These are phyloP conservation scores for Pseudogymnoascus verrucosus DNA, from an alignment of 2,329 filamentous ascomycete species.

Conservation along the genomic window DNA sequence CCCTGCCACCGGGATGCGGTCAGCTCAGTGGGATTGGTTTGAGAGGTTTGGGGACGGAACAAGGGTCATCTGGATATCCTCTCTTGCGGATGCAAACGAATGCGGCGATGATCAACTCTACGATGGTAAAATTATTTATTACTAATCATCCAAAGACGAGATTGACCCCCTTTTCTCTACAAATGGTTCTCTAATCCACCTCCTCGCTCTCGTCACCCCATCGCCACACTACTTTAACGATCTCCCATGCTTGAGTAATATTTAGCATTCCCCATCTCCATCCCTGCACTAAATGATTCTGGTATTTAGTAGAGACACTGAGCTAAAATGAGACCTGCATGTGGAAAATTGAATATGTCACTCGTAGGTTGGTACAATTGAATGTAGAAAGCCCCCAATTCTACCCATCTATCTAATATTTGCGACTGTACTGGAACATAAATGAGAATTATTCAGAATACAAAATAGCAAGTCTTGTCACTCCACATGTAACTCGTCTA, in stretches of 20 bases:
- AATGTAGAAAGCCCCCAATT: background rate
- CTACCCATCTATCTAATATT: background rate
- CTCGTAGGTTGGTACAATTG: background rate
- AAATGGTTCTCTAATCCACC: slow-evolving; percentile 31
- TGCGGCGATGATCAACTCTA: no score
- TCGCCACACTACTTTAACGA: slow-evolving; percentile 55
- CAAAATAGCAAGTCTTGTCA: background rate
- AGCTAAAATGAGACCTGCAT: background rate
- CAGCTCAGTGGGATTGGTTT: no score
- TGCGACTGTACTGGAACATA: background rate
- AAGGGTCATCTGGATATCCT: no score
- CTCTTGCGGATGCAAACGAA: no score
- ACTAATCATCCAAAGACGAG: slow-evolving; percentile 49
- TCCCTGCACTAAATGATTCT: background rate
- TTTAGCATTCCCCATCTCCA: slow-evolving; percentile 30
- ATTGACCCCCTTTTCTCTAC: slow-evolving; percentile 48
- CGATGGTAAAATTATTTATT: background rate
- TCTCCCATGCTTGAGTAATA: slow-evolving; percentile 51
- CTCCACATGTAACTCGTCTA: background rate
- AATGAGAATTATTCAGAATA: background rate
- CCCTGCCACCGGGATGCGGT: no score
- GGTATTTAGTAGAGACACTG: background rate
- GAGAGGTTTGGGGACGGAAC: no score
- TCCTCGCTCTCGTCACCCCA: slow-evolving; percentile 35
- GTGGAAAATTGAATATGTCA: background rate